phyloP scores from a whole-genome alignment of 257 asterid genomes.

The Solanum paucissectum region DNA sequence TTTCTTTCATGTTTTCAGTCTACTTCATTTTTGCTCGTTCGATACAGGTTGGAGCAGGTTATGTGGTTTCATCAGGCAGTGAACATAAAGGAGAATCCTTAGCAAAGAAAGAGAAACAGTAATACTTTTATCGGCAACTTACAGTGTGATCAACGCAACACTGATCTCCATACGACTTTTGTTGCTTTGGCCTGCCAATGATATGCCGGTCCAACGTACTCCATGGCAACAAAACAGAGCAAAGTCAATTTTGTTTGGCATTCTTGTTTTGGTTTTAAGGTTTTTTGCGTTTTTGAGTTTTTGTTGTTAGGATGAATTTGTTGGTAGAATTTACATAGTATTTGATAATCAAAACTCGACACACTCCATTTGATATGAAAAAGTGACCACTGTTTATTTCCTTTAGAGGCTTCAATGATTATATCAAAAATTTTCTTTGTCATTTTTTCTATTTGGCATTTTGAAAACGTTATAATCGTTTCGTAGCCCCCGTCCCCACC shows the following conservation, averaged over 20 bases:
- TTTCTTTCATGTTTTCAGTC: background rate
- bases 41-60: constrained; percentile 87
- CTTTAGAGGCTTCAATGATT: background rate
- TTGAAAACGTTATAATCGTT: background rate
- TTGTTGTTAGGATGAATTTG: background rate
- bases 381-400: background rate
- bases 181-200: background rate
- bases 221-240: background rate
- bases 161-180: background rate
- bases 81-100: constrained; percentile 85
- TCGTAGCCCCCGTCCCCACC: background rate
- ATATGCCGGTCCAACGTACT: background rate
- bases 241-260: constrained; percentile 29
- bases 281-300: background rate
- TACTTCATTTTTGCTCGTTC: background rate
- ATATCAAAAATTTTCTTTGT: background rate
- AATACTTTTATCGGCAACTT: background rate
- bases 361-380: background rate
- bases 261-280: background rate
- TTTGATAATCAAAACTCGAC: background rate
- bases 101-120: constrained; percentile 75
- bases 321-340: background rate
- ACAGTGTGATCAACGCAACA: background rate
- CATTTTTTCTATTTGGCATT: background rate
- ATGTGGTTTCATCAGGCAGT: constrained; percentile 72